These are phyloP conservation scores for Ocimum tenuiflorum DNA, from an alignment of 257 asterid genomes.

Conservation along the genomic window DNA sequence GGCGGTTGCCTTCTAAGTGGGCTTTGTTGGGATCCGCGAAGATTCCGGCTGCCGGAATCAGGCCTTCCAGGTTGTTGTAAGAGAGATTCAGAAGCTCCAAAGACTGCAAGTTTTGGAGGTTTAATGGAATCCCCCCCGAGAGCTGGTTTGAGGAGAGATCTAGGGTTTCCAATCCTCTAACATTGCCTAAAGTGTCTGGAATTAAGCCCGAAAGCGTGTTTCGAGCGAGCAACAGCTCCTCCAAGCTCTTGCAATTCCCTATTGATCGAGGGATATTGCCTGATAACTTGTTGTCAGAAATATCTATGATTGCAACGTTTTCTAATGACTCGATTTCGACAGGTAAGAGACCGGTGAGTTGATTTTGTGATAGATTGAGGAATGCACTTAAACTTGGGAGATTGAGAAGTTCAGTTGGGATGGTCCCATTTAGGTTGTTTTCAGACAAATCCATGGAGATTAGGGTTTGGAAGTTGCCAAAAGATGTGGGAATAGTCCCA, in stretches of 20 bases:
- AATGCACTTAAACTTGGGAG: conserved; percentile 34
- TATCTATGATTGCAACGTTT: conserved; percentile 28
- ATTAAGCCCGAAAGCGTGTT: conserved; percentile 41
- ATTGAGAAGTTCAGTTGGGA: conserved; percentile 33
- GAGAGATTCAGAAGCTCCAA: conserved; percentile 45
- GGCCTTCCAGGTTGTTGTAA: conserved; percentile 44
- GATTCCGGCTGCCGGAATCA: conserved; percentile 35
- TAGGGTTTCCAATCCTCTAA: conserved; percentile 44
- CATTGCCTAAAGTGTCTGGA: conserved; percentile 31
- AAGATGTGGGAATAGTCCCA: conserved; percentile 37
- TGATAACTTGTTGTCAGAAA: conserved; percentile 36
- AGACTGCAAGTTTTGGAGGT: conserved; percentile 27
- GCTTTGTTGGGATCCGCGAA: conserved; percentile 36
- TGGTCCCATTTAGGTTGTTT: conserved; percentile 42
- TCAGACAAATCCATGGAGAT: conserved; percentile 41
- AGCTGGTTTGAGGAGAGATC: conserved; percentile 53
- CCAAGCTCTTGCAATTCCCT: conserved; percentile 41
- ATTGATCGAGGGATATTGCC: conserved; percentile 41
- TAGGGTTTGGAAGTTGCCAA: conserved; percentile 29
- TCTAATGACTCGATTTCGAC: conserved; percentile 32
- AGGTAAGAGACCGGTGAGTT: conserved; percentile 42
- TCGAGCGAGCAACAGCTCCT: conserved; percentile 31
- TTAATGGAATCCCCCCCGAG: conserved; percentile 33
- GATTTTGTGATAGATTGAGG: conserved; percentile 43
- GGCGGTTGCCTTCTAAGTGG: conserved; percentile 37